phyloP scores from a whole-genome alignment of 2,329 filamentous ascomycete species.

The Akanthomyces lecanii region DNA sequence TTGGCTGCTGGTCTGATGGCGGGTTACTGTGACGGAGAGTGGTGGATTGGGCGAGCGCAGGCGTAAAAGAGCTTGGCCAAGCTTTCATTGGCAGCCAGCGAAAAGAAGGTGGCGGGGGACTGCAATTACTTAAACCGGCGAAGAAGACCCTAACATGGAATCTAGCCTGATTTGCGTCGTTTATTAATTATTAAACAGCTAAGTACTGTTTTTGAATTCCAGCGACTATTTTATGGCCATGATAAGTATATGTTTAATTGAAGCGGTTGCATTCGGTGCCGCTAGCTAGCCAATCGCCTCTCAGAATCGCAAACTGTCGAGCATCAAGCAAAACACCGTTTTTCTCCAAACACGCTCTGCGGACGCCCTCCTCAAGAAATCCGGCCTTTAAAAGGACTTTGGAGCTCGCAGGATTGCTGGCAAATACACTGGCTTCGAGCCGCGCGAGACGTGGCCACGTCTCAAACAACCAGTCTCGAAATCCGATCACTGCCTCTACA shows the following conservation, averaged over 20 bases:
- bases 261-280: neutral
- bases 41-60: neutral
- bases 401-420: constrained; percentile 32
- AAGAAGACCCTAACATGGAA: neutral
- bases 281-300: neutral
- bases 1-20: neutral
- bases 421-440: constrained; percentile 34
- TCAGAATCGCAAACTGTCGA: constrained; percentile 19
- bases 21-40: neutral
- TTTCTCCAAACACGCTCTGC: constrained; percentile 25
- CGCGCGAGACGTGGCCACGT: constrained; percentile 31
- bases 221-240: no score
- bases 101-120: constrained; percentile 14
- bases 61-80: constrained; percentile 4
- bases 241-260: neutral
- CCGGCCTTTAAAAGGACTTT: constrained; percentile 23
- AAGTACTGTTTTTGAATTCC: neutral
- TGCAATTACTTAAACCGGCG: constrained; percentile 1
- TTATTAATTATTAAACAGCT: neutral
- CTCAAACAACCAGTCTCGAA: constrained; percentile 37
- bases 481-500: constrained; percentile 29
- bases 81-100: constrained; percentile 7
- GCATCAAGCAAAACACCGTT: constrained; percentile 38
- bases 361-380: neutral
- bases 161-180: neutral